A percentile compares a stretch with the other conserved stretches of the same genome.
Evolutionary conservation across 169 alveolate genomes (phyloP).

Genomic region (Plasmodium chabaudi): DNA sequence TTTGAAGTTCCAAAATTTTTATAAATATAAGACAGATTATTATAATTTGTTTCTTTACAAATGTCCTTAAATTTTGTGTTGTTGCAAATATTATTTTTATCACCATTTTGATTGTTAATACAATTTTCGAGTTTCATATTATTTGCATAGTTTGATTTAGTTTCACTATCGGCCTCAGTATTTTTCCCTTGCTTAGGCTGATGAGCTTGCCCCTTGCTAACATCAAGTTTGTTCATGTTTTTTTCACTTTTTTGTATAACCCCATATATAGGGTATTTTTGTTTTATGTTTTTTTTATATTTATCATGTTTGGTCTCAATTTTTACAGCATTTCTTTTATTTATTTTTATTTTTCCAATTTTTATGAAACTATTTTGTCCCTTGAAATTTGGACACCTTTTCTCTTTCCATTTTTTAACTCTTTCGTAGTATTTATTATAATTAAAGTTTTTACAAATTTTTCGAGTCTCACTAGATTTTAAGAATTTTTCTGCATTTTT

Average conservation of each 20-base stretch:
- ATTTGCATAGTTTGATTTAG: too few species aligned
- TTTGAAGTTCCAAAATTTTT: neutral
- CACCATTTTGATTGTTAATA: too few species aligned
- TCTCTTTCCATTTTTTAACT: slow-evolving; percentile 47
- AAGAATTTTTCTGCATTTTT: neutral
- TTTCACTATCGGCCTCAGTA: too few species aligned
- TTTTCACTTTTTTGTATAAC: neutral
- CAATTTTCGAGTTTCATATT: too few species aligned
- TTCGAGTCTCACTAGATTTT: neutral
- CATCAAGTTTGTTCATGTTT: neutral
- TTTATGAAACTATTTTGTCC: neutral
- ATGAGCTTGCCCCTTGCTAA: too few species aligned
- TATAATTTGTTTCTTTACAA: too few species aligned
- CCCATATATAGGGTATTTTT: neutral
- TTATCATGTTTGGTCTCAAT: neutral
- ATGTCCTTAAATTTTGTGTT: too few species aligned
- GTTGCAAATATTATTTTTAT: too few species aligned
- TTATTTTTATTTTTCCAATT: slow-evolving; percentile 11
- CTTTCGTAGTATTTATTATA: slow-evolving; percentile 48
- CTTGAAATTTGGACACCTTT: slow-evolving; percentile 1
- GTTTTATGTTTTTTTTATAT: slow-evolving; percentile 1
- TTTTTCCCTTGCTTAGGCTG: too few species aligned
- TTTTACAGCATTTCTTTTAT: neutral
- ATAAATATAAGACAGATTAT: too few species aligned
- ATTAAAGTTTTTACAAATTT: slow-evolving; percentile 5